Base-by-base conservation (phyloP, 1,284 basidiomycete species). In the Apiotrichum brassicae region DNA sequence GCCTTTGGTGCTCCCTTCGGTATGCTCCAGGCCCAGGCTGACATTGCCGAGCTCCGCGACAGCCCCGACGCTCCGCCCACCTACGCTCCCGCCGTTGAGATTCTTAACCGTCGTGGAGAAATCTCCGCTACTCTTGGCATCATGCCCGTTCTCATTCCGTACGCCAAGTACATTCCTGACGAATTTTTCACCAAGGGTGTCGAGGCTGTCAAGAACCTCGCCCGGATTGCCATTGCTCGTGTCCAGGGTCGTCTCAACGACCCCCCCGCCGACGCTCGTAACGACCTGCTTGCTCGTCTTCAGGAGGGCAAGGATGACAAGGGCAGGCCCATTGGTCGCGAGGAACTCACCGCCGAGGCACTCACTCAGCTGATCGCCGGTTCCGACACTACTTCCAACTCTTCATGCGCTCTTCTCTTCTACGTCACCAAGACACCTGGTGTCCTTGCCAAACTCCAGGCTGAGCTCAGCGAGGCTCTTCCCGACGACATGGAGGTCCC, bases 91-190 rank as follows among this genome's bases (percentile, higher is more conserved):
- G 91, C 88, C 12, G 83, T 93, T 39, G 75, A 85, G 64, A 89
- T 93, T 57, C 79, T 95, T 48, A 93, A 94, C 70, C 85, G 85
- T 52, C 85, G 91, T 20, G 91, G 91, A 48, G 89, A 92, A 66
- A 92, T 79, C 70, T 85, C 85, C 3, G 86, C 87, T 40, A 83
- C 87, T 0, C 82, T 92, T 76, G 91, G 90, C 33, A 81, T 82
- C 12, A 76, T 92, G 18, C 86, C 89, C 0, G 76, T 19, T 22
- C 32, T 53, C 52, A 58, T 86, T 33, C 86, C 86, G 0, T 73
- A 78, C 58, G 81, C 80, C 37, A 79, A 79, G 57, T 76, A 78
- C 42, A 65, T 84, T 46, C 87, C 87, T 3, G 55, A 56, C 51
- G 40, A 41, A 9, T 90, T 88, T 86, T 92, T 83, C 74, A 75